Evolutionary conservation across 371 early-diverging fungal genomes (phyloP).

Genomic region (Mortierella sp.): DNA sequence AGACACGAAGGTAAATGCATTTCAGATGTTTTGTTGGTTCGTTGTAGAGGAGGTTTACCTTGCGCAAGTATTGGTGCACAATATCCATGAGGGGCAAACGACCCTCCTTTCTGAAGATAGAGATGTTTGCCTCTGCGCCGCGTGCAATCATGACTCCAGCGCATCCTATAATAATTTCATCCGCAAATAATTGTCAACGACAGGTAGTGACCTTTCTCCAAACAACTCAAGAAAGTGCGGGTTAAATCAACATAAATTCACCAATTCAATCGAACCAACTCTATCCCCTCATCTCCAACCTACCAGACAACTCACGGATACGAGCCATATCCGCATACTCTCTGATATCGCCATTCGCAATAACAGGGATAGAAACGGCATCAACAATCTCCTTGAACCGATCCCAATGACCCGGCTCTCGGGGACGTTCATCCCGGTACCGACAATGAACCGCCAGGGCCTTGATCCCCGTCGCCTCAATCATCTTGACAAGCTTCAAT

Average conservation of each 20-base stretch:
- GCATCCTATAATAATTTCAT: conserved; percentile 53
- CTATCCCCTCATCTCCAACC: background rate
- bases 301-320: conserved; percentile 68
- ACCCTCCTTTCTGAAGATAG: conserved; percentile 83
- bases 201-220: background rate
- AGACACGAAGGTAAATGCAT: background rate
- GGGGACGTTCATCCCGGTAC: conserved; percentile 79
- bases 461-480: conserved; percentile 88
- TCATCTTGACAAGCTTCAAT: conserved; percentile 81
- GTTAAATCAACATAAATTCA: background rate
- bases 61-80: conserved; percentile 75
- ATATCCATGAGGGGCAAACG: conserved; percentile 65
- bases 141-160: conserved; percentile 92
- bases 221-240: background rate
- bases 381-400: conserved; percentile 79
- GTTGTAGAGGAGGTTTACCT: conserved; percentile 51
- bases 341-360: conserved; percentile 94
- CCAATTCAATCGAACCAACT: background rate
- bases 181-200: background rate
- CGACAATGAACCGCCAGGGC: conserved; percentile 95
- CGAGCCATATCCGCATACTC: conserved; percentile 70
- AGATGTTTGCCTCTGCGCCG: conserved; percentile 87
- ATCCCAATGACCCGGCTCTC: conserved; percentile 89
- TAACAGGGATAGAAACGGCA: conserved; percentile 80
- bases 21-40: no score